phyloP scores from a whole-genome alignment of 805 yeast genomes.

The Candida palmyrensis region DNA sequence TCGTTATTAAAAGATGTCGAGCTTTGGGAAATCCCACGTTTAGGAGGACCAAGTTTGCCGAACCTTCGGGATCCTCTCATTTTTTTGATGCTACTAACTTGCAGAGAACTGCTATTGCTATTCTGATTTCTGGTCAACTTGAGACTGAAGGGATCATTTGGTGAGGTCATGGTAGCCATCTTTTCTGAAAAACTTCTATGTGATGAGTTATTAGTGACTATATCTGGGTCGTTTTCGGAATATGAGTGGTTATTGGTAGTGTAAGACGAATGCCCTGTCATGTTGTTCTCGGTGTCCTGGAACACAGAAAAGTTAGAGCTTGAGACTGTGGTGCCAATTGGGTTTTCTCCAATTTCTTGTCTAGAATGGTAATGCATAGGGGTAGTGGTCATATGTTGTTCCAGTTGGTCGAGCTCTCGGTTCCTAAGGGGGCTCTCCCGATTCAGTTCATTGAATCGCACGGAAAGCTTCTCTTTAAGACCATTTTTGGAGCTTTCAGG shows the following conservation, averaged over 20 bases:
- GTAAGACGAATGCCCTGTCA: conserved; percentile 3
- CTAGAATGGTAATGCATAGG: no score
- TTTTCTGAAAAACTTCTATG: no score
- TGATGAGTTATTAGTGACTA: conserved; percentile 1
- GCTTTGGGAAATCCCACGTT: conserved; percentile 28
- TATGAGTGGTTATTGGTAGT: conserved; percentile 4
- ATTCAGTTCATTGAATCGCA: conserved; percentile 22
- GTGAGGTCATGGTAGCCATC: no score
- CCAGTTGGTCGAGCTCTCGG: no score
- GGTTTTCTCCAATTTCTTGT: not conserved
- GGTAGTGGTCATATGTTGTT: no score
- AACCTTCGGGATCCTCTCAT: conserved; percentile 33
- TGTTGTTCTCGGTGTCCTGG: conserved; percentile 3
- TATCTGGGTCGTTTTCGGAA: conserved; percentile 1
- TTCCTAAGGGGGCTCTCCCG: not conserved
- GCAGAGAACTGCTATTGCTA: conserved; percentile 1
- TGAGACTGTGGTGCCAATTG: not conserved
- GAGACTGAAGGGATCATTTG: no score
- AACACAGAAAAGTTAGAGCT: conserved; percentile 2
- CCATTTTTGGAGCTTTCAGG: conserved; percentile 14
- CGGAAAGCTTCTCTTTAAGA: conserved; percentile 27
- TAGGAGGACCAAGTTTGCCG: conserved; percentile 47
- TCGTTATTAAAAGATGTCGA: not conserved
- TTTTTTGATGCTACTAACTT: conserved; percentile 17
- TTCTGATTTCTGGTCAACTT: no score